Evolutionary conservation across 2,329 filamentous ascomycete genomes (phyloP), one percentile per base, ranked within the genome.

Genomic region (Curvularia eragrostidis): DNA sequence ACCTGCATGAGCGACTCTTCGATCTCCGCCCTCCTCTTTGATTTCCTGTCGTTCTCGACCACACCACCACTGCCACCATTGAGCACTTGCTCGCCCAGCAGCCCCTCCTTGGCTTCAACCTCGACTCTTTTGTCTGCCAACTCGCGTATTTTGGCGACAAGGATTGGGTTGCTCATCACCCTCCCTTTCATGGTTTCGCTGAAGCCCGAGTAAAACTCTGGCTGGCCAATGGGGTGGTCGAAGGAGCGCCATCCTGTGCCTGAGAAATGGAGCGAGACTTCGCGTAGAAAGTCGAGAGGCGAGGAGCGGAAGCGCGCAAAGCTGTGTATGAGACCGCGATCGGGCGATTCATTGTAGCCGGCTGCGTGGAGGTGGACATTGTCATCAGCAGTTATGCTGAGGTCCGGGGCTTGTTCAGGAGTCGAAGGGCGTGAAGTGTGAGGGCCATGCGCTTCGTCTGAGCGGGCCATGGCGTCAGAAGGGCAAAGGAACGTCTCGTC

Each of bases 181-280:
- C 85, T 83, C 21, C 82, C 81, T 78, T 91, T 96, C 86, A 99
- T 97, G 58, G 92, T 88, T 63, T 97, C 94, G 26, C 89, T 89
- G 79, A 97, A 99, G 24, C 95, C 95, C 0, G 89, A 80, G 77
- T 97, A 99, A 80, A 94, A 98, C 63, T 97, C 89, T 9, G 93
- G 92, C 75, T 97, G 93, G 21, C 95, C 95, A 68, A 98, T 89
- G 62, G 93, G 85, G 61, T 90, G 82, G 72, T 98, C 92, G 80
- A 99, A 99, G 59, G 91, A 91, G 60, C 95, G 91, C 95, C 95
- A 99, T 75, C 93, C 94, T 49, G 91, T 90, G 53, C 95, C 95
- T 12, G 92, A 94, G 63, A 98, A 90, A 78, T 98, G 93, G 32
- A 97, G 84, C 46, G 91, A 95, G 32, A 99, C 89, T 81, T 99